Conservation (phyloP, 73 alveolate genomes). For the Durusdinium trenchii region DNA sequence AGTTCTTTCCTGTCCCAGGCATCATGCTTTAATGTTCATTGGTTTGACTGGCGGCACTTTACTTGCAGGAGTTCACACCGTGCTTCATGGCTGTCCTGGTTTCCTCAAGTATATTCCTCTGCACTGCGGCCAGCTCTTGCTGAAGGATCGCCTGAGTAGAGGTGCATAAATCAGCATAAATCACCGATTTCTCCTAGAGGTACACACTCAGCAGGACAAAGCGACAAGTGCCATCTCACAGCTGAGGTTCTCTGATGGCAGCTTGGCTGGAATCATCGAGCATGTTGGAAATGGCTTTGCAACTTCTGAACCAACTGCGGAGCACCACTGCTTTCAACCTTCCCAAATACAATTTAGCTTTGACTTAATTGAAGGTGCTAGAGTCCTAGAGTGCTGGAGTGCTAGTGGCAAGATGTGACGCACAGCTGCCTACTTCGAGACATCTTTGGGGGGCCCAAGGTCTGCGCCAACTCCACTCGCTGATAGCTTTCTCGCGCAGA, state of each 20-base stretch:
- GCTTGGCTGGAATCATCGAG: slow-evolving; percentile 45
- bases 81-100: background rate
- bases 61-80: background rate
- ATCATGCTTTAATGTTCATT: too few species aligned
- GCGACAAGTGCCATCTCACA: background rate
- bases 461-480: too few species aligned
- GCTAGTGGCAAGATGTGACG: too few species aligned
- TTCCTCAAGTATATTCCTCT: background rate
- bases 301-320: too few species aligned
- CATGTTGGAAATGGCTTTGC: background rate
- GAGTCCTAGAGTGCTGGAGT: too few species aligned
- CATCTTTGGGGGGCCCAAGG: too few species aligned
- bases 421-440: too few species aligned
- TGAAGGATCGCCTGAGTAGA: slow-evolving; percentile 9
- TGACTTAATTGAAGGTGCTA: too few species aligned
- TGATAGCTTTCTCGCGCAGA: too few species aligned
- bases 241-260: background rate
- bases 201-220: background rate
- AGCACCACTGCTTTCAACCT: too few species aligned
- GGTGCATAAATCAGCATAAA: background rate
- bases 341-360: too few species aligned
- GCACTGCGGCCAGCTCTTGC: slow-evolving; percentile 30
- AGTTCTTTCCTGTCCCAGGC: slow-evolving; percentile 34
- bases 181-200: too few species aligned
- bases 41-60: background rate